Percentiles rank a stretch among this genome's conserved stretches.
Evolutionary conservation across 805 yeast genomes (phyloP).

Genomic region (Candida dajiaensis): DNA sequence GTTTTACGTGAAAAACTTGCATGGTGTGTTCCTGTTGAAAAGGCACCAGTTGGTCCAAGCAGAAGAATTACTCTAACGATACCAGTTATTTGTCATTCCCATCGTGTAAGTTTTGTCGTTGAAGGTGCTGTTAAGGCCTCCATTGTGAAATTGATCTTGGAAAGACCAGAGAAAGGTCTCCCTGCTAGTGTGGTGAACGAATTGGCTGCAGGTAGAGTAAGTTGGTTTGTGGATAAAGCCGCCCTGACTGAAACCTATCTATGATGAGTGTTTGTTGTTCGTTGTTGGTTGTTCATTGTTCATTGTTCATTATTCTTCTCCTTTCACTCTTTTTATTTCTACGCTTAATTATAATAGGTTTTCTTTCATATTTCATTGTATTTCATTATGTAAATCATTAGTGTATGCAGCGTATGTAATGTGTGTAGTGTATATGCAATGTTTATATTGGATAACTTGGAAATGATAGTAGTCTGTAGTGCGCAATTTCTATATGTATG

Average conservation of each 20-base stretch:
- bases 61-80: constrained; percentile 85
- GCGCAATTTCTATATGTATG: too few species aligned
- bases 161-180: constrained; percentile 92
- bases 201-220: constrained; percentile 92
- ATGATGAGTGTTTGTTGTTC: constrained; percentile 19
- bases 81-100: constrained; percentile 93
- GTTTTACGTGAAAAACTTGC: constrained; percentile 84
- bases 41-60: constrained; percentile 86
- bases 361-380: not conserved
- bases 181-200: constrained; percentile 93
- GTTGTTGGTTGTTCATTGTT: not conserved
- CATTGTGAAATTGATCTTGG: constrained; percentile 84
- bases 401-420: too few species aligned
- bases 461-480: too few species aligned
- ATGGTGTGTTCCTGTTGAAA: constrained; percentile 90
- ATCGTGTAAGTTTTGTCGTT: constrained; percentile 88
- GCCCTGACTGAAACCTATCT: constrained; percentile 59
- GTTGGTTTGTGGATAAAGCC: constrained; percentile 96
- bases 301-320: not conserved
- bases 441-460: too few species aligned
- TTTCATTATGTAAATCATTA: too few species aligned
- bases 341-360: not conserved
- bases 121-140: constrained; percentile 97
- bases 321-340: not conserved
- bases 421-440: too few species aligned